Evolutionary conservation across 345 rosid species (phyloP), one percentile per base, ranked within the genome.

Genomic region (Pistacia integerrima): DNA sequence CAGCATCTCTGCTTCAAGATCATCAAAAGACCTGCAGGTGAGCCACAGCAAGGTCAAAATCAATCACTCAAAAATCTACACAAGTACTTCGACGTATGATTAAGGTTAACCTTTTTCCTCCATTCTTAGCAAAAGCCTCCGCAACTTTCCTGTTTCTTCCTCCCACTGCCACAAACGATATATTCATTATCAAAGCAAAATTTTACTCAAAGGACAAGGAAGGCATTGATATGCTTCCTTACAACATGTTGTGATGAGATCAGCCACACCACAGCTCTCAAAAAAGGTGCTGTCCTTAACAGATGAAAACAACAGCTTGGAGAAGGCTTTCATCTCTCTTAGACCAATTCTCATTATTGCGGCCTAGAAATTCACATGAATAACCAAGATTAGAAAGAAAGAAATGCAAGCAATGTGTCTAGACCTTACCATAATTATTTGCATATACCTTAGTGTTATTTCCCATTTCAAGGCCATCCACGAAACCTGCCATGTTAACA

Each of bases 251-350:
- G 97, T 93, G 81, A 93, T 91, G 71, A 96, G 85, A 82, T 96
- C 98, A 72, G 99, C 97, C 46, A 93, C 93, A 18, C 99, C 99
- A 12, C 97, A 93, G 86, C 99, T 96, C 84, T 93, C 99, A 49
- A 93, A 92, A 90, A 92, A 92, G 76, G 97, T 92, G 81, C 82
- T 87, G 84, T 92, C 97, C 81, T 88, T 87, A 74, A 93, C 97
- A 14, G 98, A 90, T 22, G 97, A 84, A 84, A 91, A 96, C 83
- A 92, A 67, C 57, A 91, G 87, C 88, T 93, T 91, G 49, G 97
- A 96, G 41, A 96, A 90, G 52, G 88, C 90, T 86, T 77, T 93
- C 98, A 96, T 96, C 84, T 96, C 99, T 90, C 91, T 83, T 35
- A 93, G 82, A 73, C 99, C 99, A 76, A 96, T 93, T 89, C 97